Evolutionary conservation across 768 basidiomycete species (phyloP).

Genomic region (Tulasnella sp.): DNA sequence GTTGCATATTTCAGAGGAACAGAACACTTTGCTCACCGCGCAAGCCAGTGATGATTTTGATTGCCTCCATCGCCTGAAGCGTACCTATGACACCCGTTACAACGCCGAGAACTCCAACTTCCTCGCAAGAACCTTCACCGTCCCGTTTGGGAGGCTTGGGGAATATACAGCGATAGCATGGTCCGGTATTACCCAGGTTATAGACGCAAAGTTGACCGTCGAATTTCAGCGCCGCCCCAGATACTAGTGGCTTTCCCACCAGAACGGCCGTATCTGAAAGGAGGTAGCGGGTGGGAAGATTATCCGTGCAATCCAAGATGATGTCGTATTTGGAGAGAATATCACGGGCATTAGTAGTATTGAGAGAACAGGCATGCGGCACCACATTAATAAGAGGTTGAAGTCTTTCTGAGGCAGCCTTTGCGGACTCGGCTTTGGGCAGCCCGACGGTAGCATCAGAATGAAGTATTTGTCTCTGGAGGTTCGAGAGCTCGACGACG

Average conservation of each 20-base stretch:
- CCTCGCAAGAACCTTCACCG: constrained; percentile 76
- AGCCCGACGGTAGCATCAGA: constrained; percentile 68
- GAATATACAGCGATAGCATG: constrained; percentile 94
- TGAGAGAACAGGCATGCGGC: constrained; percentile 57
- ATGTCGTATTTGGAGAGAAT: constrained; percentile 69
- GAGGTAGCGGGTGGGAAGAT: constrained; percentile 88
- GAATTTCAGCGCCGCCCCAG: constrained; percentile 87
- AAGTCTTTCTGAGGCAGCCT: constrained; percentile 62
- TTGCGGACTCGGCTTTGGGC: constrained; percentile 82
- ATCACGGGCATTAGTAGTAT: constrained; percentile 63
- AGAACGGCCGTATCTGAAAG: constrained; percentile 83
- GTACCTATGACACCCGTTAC: constrained; percentile 90
- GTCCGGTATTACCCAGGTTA: constrained; percentile 64
- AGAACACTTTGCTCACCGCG: constrained; percentile 52
- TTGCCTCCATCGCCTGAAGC: constrained; percentile 85
- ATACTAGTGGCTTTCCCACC: constrained; percentile 80
- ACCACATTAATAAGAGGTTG: constrained; percentile 72
- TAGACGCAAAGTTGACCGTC: constrained; percentile 82
- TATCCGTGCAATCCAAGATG: constrained; percentile 94
- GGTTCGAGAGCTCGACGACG: constrained; percentile 82
- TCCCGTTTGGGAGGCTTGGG: constrained; percentile 73
- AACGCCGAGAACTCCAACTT: constrained; percentile 83
- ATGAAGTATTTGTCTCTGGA: constrained; percentile 93
- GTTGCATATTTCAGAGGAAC: background rate
- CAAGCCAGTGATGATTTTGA: constrained; percentile 73